Evolutionary conservation across 1,284 basidiomycete species (phyloP), one percentile per base, ranked within the genome.

Genomic region (Ceraceosorus guamensis): DNA sequence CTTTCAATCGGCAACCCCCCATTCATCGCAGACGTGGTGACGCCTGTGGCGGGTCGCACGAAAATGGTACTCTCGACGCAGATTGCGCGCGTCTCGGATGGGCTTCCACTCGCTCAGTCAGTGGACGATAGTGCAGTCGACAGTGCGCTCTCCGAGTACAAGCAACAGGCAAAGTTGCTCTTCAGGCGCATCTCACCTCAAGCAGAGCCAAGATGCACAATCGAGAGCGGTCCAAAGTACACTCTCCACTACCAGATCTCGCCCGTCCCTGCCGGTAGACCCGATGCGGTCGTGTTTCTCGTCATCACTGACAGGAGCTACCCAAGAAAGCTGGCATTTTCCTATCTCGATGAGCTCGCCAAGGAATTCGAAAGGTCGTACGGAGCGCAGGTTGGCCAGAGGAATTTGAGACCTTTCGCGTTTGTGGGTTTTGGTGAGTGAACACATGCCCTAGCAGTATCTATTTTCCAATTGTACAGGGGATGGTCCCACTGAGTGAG

Each of bases 271-370:
- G 56, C 63, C 10, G 39, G 39, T 2, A 11, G 39, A 2, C 11
- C 39, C 10, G 68, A 69, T 32, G 57, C 55, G 14, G 91, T 97
- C 62, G 88, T 95, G 53, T 98, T 91, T 79, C 83, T 98, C 61
- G 88, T 89, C 65, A 92, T 99, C 76, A 85, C 91, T 53, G 93
- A 97, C 79, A 89, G 91, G 77, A 91, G 90, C 5, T 99, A 99
- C 79, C 93, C 93, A 30, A 83, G 95, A 62, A 98, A 97, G 79
- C 84, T 98, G 30, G 91, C 92, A 0, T 99, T 99, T 79, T 90
- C 89, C 13, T 99, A 92, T 78, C 84, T 99, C 49, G 92, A 97
- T 68, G 93, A 99, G 78, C 82, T 98, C 37, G 88, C 89, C 33
- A 96, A 95, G 74, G 93, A 99, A 79, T 99, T 99, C 59, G 73